phyloP scores from a whole-genome alignment of 805 yeast species.

The Candida insectorum region DNA sequence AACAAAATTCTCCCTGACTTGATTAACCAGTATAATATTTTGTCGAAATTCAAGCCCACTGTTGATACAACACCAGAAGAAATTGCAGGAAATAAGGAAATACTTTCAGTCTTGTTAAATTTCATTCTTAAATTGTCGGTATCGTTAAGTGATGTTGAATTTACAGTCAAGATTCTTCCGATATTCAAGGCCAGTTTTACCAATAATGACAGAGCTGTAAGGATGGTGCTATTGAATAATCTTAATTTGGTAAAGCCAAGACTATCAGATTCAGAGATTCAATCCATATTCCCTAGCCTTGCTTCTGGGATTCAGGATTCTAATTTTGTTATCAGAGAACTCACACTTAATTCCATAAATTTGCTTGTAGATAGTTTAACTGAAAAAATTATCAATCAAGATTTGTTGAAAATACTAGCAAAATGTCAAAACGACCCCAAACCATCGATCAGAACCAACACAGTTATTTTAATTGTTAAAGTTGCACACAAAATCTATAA shows the following conservation, averaged over 20 bases:
- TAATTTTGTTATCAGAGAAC: conserved; percentile 74
- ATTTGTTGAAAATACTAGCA: conserved; percentile 74
- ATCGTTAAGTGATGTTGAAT: conserved; percentile 27
- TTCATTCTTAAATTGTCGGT: conserved; percentile 32
- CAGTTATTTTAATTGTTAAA: conserved; percentile 64
- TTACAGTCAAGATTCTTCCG: conserved; percentile 50
- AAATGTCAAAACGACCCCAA: conserved; percentile 74
- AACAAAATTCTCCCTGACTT: conserved; percentile 71
- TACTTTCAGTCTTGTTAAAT: conserved; percentile 35
- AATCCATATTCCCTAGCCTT: conserved; percentile 63
- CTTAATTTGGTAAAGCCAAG: conserved; percentile 52
- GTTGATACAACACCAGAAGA: conserved; percentile 26
- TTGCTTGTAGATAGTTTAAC: conserved; percentile 63
- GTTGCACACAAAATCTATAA: conserved; percentile 58
- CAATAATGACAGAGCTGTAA: conserved; percentile 70
- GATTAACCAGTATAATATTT: conserved; percentile 38
- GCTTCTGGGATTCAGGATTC: conserved; percentile 86
- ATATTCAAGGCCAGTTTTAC: conserved; percentile 60
- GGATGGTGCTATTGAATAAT: conserved; percentile 66
- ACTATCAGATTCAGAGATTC: conserved; percentile 59
- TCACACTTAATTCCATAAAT: conserved; percentile 66
- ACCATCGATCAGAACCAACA: conserved; percentile 74
- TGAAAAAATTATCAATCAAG: conserved; percentile 82
- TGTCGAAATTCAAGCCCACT: conserved; percentile 23
- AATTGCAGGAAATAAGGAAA: conserved; percentile 32